Evolutionary conservation across 2,329 filamentous ascomycete genomes (phyloP), one percentile per base, ranked within the genome.

Genomic region (Aspergillus sp.): DNA sequence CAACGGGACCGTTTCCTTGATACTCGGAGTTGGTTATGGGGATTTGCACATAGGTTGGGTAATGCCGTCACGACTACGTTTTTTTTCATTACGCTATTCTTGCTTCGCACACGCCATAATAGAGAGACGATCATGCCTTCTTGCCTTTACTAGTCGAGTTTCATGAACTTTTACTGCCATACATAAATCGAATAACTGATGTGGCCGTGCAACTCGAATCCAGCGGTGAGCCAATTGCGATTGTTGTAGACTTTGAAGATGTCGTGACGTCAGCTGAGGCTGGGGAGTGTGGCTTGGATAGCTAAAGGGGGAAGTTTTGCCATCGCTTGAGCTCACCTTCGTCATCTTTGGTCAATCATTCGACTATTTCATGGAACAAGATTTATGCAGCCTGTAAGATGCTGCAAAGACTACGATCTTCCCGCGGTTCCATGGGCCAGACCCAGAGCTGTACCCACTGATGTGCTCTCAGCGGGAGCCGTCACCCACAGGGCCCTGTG

Each of bases 281-380:
- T 53, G 54, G 28, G 22, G 49, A n/a, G 17, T 56, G 58, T 60
- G 34, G 52, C 52, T 60, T 50, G 38, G 28, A 38, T 4, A 15
- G 8, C 28, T 7, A 23, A 22, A 28, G 7, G 8, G 28, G 30
- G 41, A 23, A 46, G 28, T 31, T 50, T 54, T 49, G 50, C 43
- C 53, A 28, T 43, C 41, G 54, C 51, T 25, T 17, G 8, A 8
- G 9, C 30, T 34, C 43, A 25, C 4, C 58, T 59, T 65, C 65
- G 46, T 62, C 61, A 61, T 66, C 56, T 59, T 58, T 66, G 66
- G 67, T 62, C 65, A 65, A 55, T 57, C 55, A 41, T 54, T 41
- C 22, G 45, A 43, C 34, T 51, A 57, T 63, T 51, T 47, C 52
- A 51, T 58, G 51, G 61, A 50, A 13, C 43, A 46, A 46, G 48